Evolutionary conservation across 352 stramenopile species (phyloP).

Genomic region (Plasmopara viticola): DNA sequence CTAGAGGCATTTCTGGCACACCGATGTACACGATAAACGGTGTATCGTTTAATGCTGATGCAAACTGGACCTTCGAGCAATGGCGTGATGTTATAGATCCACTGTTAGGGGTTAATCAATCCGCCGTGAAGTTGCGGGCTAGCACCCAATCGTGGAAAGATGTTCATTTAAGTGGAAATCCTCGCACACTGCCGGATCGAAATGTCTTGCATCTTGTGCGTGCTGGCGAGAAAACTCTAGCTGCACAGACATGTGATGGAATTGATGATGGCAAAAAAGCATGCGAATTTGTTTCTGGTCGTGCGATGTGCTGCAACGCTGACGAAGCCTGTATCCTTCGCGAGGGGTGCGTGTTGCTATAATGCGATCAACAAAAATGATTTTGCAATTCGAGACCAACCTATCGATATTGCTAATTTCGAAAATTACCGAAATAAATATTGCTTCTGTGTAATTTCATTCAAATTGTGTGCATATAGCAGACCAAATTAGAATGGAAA

Average conservation of each 20-base stretch:
- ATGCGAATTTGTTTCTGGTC: constrained; percentile 57
- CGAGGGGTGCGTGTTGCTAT: constrained; percentile 36
- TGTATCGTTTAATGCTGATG: constrained; percentile 23
- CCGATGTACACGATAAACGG: constrained; percentile 78
- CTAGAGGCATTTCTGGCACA: constrained; percentile 56
- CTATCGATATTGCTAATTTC: too few species aligned
- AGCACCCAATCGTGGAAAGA: constrained; percentile 25
- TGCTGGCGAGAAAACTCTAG: constrained; percentile 24
- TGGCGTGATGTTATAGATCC: too few species aligned
- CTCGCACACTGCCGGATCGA: constrained; percentile 40
- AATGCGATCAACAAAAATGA: constrained; percentile 5
- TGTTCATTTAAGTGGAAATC: constrained; percentile 35
- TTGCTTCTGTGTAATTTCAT: too few species aligned
- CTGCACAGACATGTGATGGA: constrained; percentile 32
- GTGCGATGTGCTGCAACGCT: constrained; percentile 69
- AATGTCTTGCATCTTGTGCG: constrained; percentile 47
- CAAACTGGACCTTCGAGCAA: too few species aligned
- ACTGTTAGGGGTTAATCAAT: too few species aligned
- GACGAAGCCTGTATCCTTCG: constrained; percentile 64
- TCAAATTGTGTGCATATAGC: too few species aligned
- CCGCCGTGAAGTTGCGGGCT: too few species aligned
- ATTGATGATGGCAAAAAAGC: constrained; percentile 34
- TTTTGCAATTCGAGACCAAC: too few species aligned
- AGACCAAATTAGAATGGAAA: too few species aligned
- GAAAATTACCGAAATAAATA: too few species aligned